phyloP scores from a whole-genome alignment of 2,329 filamentous ascomycete species.

The Diaporthe sp. region DNA sequence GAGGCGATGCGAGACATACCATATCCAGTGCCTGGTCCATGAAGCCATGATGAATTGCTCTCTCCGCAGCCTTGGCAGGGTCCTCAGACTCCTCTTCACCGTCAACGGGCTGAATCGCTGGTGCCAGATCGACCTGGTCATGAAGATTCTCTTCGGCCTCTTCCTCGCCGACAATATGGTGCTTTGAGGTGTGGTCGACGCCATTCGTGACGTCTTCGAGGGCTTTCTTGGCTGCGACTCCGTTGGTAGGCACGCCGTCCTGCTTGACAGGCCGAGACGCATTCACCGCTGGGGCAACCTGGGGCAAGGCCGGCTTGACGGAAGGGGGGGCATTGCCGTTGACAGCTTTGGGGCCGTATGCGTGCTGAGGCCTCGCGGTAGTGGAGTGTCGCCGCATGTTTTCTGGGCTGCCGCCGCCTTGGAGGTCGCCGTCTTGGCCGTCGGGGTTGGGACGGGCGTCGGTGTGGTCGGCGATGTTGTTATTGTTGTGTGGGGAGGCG shows the following conservation, averaged over 20 bases:
- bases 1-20: slow-evolving; percentile 64
- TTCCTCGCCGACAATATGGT: slow-evolving; percentile 26
- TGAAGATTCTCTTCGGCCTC: slow-evolving; percentile 39
- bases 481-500: not conserved
- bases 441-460: not conserved
- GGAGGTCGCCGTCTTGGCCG: slow-evolving; percentile 22
- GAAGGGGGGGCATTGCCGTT: slow-evolving; percentile 1
- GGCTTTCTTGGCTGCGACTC: not conserved
- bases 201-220: slow-evolving; percentile 33
- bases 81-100: slow-evolving; percentile 50
- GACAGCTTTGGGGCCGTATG: not conserved
- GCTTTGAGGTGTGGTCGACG: not conserved
- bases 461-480: not conserved
- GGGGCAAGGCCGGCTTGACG: slow-evolving; percentile 22
- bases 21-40: slow-evolving; percentile 90
- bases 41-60: slow-evolving; percentile 69
- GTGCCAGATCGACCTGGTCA: slow-evolving; percentile 35
- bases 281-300: not conserved
- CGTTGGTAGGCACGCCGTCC: slow-evolving; percentile 19
- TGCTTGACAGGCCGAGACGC: slow-evolving; percentile 20
- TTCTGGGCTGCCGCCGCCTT: slow-evolving; percentile 17
- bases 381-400: slow-evolving; percentile 32
- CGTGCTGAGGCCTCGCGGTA: slow-evolving; percentile 15
- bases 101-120: slow-evolving; percentile 15
- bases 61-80: slow-evolving; percentile 50